A percentile compares a stretch with the other conserved stretches of the same genome.
These are phyloP conservation scores for Ampelocalamus luodianensis DNA, from an alignment of 176 grass and related monocot species.

Conservation along the genomic window DNA sequence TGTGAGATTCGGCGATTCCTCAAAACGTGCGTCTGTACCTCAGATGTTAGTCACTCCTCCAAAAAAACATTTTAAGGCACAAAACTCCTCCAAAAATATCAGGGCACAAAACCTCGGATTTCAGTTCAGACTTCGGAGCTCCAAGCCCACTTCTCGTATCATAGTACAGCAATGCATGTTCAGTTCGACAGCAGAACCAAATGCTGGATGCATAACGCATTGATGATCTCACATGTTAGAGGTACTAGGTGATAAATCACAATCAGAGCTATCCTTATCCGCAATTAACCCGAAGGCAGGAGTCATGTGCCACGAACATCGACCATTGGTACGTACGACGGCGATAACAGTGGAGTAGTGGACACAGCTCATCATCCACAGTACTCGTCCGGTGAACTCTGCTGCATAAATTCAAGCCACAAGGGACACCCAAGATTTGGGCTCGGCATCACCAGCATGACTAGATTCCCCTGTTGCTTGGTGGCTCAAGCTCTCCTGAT, in stretches of 20 bases:
- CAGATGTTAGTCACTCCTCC: not conserved
- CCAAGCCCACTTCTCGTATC: not conserved
- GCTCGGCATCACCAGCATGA: not conserved
- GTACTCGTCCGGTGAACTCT: not conserved
- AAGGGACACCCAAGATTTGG: not conserved
- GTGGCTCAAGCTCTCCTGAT: not conserved
- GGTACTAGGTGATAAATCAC: not conserved
- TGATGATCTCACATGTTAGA: not conserved
- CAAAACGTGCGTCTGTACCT: not conserved
- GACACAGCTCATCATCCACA: not conserved
- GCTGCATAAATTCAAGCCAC: conserved; percentile 21
- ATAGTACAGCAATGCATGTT: not conserved
- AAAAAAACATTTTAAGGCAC: not conserved
- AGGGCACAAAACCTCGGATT: not conserved
- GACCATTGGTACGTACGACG: not conserved
- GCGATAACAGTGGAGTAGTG: not conserved
- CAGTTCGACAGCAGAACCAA: not conserved
- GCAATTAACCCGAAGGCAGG: not conserved
- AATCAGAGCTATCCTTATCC: not conserved
- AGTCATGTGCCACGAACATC: not conserved
- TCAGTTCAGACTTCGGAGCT: not conserved
- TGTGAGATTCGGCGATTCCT: not conserved
- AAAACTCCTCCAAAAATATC: not conserved
- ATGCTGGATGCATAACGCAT: not conserved
- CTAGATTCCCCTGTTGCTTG: conserved; percentile 1